phyloP scores from a whole-genome alignment of 2,329 filamentous ascomycete species.

The Westerdykella aurantiaca region DNA sequence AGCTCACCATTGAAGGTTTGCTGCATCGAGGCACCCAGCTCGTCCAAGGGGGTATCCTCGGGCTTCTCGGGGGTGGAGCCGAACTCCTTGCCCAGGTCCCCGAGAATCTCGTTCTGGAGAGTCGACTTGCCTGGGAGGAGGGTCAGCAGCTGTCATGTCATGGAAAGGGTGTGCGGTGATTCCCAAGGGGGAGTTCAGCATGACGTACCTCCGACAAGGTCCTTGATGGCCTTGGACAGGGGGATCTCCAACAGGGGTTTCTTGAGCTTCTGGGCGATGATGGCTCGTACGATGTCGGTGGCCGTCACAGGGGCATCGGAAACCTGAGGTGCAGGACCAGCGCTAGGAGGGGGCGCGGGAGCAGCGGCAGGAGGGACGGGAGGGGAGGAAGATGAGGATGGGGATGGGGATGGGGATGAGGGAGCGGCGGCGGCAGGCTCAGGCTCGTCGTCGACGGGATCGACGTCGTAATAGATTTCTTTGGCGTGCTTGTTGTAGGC shows the following conservation, averaged over 20 bases:
- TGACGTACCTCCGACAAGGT: constrained; percentile 84
- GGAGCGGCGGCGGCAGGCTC: constrained; percentile 51
- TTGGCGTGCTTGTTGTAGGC: constrained; percentile 99
- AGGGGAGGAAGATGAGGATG: constrained; percentile 45
- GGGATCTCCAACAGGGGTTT: constrained; percentile 85
- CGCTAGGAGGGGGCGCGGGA: constrained; percentile 58
- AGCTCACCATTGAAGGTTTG: constrained; percentile 98
- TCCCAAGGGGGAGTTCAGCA: background rate
- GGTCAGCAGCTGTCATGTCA: constrained; percentile 11
- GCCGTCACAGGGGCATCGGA: constrained; percentile 83
- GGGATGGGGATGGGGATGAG: constrained; percentile 39
- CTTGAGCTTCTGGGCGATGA: constrained; percentile 97
- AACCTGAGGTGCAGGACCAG: constrained; percentile 81
- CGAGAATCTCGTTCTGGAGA: constrained; percentile 96
- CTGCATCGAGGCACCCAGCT: constrained; percentile 92
- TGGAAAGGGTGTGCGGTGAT: background rate
- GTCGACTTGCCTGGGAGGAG: constrained; percentile 77
- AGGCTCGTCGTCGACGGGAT: constrained; percentile 76
- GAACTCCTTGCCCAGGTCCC: constrained; percentile 96
- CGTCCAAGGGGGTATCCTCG: constrained; percentile 93
- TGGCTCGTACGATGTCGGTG: constrained; percentile 77
- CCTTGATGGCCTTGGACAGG: constrained; percentile 94
- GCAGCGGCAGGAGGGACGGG: constrained; percentile 50
- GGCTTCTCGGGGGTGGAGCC: constrained; percentile 97
- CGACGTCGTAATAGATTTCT: constrained; percentile 98